phyloP scores from a whole-genome alignment of 2,329 filamentous ascomycete genomes.

The Arthrobotrys megalospora region DNA sequence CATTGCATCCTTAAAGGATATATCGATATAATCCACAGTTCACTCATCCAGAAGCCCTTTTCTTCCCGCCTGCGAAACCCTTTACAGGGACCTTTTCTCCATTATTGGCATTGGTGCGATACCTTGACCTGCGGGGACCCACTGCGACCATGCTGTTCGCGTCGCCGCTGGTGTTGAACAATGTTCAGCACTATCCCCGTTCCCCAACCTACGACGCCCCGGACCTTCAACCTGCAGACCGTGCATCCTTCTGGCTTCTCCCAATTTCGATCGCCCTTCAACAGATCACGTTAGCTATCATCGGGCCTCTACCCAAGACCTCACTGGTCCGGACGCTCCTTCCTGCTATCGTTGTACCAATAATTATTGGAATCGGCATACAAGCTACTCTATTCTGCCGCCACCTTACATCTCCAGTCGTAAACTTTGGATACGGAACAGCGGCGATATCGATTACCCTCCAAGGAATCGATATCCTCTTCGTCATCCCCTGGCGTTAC shows the following conservation, averaged over 20 bases:
- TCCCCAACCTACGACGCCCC: constrained; percentile 36
- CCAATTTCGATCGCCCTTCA: constrained; percentile 51
- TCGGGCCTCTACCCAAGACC: constrained; percentile 52
- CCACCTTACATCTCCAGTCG: constrained; percentile 51
- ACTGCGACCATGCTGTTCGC: constrained; percentile 36
- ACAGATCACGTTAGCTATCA: constrained; percentile 45
- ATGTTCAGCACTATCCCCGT: constrained; percentile 46
- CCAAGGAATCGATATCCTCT: constrained; percentile 54
- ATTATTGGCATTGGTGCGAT: background rate
- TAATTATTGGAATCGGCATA: constrained; percentile 50
- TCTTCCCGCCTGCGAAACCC: background rate
- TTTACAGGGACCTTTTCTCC: background rate
- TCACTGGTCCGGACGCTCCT: constrained; percentile 45
- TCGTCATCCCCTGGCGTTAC: constrained; percentile 49
- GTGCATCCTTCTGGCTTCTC: constrained; percentile 41
- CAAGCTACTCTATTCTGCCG: constrained; percentile 44
- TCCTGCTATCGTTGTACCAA: constrained; percentile 33
- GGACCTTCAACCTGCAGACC: constrained; percentile 30
- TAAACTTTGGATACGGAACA: constrained; percentile 50
- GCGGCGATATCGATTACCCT: constrained; percentile 45
- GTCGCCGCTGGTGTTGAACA: constrained; percentile 46
- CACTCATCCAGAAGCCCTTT: background rate
- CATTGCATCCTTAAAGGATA: background rate
- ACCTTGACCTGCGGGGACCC: background rate
- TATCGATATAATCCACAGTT: background rate